Evolutionary conservation across 306 rosid genomes (phyloP).

Genomic region (Cucumis melo): DNA sequence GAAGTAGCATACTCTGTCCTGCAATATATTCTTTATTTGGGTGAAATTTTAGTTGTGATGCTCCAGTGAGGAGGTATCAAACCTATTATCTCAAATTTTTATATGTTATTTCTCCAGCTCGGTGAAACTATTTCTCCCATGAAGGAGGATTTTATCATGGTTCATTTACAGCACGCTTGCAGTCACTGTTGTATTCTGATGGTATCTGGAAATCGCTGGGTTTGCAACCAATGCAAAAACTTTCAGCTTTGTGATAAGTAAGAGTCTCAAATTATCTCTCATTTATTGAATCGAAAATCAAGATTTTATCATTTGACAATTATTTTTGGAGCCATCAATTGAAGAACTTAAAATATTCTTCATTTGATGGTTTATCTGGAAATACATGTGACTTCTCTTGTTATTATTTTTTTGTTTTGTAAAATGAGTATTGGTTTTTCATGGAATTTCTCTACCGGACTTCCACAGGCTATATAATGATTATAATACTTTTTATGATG

Average conservation of each 20-base stretch:
- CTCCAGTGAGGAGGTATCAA: background rate
- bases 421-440: background rate
- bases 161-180: constrained; percentile 88
- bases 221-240: constrained; percentile 81
- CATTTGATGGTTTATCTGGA: background rate
- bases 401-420: background rate
- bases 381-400: background rate
- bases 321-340: background rate
- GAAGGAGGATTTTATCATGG: constrained; percentile 99
- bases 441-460: background rate
- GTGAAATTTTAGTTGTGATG: background rate
- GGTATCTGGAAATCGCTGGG: constrained; percentile 86
- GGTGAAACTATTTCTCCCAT: constrained; percentile 94
- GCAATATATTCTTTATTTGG: background rate
- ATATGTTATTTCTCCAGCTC: constrained; percentile 42
- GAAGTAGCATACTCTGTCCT: background rate
- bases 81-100: constrained; percentile 7
- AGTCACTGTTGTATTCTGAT: constrained; percentile 66
- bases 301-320: background rate
- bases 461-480: background rate
- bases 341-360: background rate
- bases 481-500: too few relatives aligned
- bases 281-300: background rate
- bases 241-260: constrained; percentile 94
- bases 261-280: constrained; percentile 7